Conservation (phyloP, 306 rosid genomes). For the Pterocarpus macrocarpus region DNA sequence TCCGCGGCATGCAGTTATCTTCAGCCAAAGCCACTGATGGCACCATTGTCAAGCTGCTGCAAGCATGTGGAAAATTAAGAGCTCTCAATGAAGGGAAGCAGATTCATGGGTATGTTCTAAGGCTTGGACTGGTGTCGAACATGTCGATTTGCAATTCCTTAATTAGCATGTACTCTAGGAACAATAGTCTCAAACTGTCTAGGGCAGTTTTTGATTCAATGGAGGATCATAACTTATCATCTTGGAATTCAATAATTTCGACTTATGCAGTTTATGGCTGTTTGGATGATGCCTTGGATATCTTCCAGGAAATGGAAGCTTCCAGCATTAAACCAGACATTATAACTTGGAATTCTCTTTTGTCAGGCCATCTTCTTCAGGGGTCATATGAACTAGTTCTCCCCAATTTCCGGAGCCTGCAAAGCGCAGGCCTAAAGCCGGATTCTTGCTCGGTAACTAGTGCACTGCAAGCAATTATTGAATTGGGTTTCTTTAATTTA, state of each 20-base stretch:
- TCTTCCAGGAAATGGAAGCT: constrained; percentile 56
- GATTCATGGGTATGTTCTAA: constrained; percentile 76
- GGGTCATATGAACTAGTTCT: constrained; percentile 58
- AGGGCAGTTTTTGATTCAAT: constrained; percentile 65
- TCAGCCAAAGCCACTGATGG: constrained; percentile 54
- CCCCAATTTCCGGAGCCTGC: constrained; percentile 57
- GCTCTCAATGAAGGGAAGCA: constrained; percentile 75
- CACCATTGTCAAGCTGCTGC: constrained; percentile 63
- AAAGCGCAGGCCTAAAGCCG: constrained; percentile 57
- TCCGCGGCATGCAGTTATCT: constrained; percentile 59
- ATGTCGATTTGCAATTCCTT: constrained; percentile 66
- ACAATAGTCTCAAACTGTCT: constrained; percentile 57
- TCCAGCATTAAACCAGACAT: constrained; percentile 65
- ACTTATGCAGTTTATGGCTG: constrained; percentile 56
- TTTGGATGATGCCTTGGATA: constrained; percentile 59
- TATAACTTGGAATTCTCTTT: constrained; percentile 75
- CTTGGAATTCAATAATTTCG: constrained; percentile 80
- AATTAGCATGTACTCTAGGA: constrained; percentile 78
- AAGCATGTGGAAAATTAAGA: constrained; percentile 76
- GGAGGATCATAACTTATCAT: constrained; percentile 58
- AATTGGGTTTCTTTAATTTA: constrained; percentile 56
- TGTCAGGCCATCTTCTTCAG: constrained; percentile 70
- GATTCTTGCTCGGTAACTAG: constrained; percentile 70
- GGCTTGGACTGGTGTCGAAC: constrained; percentile 55
- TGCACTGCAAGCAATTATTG: constrained; percentile 67